A percentile compares a stretch with the other conserved stretches of the same genome.
Conservation (phyloP, 306 rosid species). For the Purshia tridentata region DNA sequence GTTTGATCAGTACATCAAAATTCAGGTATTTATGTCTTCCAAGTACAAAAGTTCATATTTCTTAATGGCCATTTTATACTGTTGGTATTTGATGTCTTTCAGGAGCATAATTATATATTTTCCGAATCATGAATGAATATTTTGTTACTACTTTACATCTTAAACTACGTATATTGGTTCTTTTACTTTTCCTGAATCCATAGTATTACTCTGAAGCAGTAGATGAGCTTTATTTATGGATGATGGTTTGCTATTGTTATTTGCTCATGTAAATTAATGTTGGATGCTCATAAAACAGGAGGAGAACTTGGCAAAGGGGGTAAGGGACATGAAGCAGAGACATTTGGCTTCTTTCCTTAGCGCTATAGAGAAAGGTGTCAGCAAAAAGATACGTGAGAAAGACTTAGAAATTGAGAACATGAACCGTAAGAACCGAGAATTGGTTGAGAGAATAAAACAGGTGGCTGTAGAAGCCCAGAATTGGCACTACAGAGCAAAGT, state of each 20-base stretch:
- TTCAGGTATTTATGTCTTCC: slow-evolving; percentile 57
- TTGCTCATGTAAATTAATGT: slow-evolving; percentile 14
- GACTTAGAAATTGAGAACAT: slow-evolving; percentile 75
- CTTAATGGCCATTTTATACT: neutral
- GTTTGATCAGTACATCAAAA: slow-evolving; percentile 65
- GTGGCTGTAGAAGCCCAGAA: slow-evolving; percentile 74
- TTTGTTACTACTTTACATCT: neutral
- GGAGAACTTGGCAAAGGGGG: slow-evolving; percentile 77
- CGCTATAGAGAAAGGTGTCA: slow-evolving; percentile 68
- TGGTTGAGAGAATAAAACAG: slow-evolving; percentile 80
- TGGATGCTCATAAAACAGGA: slow-evolving; percentile 45
- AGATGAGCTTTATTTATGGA: neutral
- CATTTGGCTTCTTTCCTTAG: slow-evolving; percentile 61
- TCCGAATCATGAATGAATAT: neutral
- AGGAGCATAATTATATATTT: neutral
- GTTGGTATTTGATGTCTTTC: neutral
- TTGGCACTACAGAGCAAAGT: slow-evolving; percentile 83
- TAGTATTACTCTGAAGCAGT: no score
- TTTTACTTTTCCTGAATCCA: neutral
- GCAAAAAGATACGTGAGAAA: slow-evolving; percentile 62
- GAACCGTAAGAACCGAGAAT: slow-evolving; percentile 67
- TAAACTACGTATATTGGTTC: neutral
- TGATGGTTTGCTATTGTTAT: neutral
- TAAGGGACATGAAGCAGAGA: slow-evolving; percentile 75
- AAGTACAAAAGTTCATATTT: neutral